Evolutionary conservation across 768 basidiomycete genomes (phyloP).

Genomic region (Paxillus rubicundulus): DNA sequence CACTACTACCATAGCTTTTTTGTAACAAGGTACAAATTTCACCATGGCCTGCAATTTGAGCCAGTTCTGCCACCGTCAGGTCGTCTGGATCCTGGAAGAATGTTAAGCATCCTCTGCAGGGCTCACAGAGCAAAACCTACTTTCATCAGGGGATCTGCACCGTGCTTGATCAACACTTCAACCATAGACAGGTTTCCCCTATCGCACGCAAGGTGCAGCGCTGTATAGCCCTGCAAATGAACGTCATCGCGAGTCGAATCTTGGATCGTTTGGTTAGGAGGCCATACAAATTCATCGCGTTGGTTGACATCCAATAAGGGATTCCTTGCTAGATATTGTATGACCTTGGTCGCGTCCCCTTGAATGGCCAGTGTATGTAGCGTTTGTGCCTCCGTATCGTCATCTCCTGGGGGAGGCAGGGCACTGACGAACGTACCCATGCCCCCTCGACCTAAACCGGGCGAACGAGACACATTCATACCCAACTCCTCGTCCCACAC

Average conservation of each 20-base stretch:
- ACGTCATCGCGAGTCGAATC: slow-evolving; percentile 2
- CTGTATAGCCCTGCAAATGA: slow-evolving; percentile 71
- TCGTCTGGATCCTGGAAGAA: slow-evolving; percentile 62
- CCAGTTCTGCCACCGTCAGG: slow-evolving; percentile 58
- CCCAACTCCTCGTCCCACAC: slow-evolving; percentile 45
- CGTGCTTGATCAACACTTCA: slow-evolving; percentile 54
- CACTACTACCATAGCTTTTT: slow-evolving; percentile 13
- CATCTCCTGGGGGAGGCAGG: slow-evolving; percentile 41
- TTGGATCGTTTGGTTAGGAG: no score
- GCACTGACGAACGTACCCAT: slow-evolving; percentile 66
- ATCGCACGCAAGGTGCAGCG: slow-evolving; percentile 85
- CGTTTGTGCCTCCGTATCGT: slow-evolving; percentile 42
- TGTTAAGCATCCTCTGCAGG: slow-evolving; percentile 2
- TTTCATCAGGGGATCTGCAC: slow-evolving; percentile 64
- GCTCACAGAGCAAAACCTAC: slow-evolving; percentile 36
- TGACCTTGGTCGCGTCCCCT: slow-evolving; percentile 48
- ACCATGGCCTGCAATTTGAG: slow-evolving; percentile 53
- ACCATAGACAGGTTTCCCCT: slow-evolving; percentile 65
- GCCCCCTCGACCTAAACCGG: slow-evolving; percentile 29
- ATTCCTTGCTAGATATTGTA: slow-evolving; percentile 40
- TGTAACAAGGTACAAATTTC: slow-evolving; percentile 43
- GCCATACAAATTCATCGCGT: slow-evolving; percentile 71
- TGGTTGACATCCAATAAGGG: slow-evolving; percentile 52
- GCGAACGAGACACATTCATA: slow-evolving; percentile 21
- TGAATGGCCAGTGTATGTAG: slow-evolving; percentile 64